These are phyloP conservation scores for Aspergillus sp. DNA, from an alignment of 2,329 filamentous ascomycete species.

Conservation along the genomic window DNA sequence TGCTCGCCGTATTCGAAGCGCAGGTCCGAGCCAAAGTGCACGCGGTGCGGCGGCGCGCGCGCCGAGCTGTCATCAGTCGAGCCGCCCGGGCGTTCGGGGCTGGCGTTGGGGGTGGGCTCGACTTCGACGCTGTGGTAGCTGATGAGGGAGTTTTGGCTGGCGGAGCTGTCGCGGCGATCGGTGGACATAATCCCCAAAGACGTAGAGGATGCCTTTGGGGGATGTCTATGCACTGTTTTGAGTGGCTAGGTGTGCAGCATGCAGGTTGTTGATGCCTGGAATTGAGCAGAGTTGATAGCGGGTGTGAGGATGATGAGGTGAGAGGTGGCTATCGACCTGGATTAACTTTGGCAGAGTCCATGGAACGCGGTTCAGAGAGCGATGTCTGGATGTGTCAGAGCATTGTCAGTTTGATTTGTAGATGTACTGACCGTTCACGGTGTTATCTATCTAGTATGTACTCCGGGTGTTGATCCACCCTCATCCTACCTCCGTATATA, in stretches of 20 bases:
- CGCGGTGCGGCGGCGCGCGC: constrained; percentile 1
- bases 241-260: background rate
- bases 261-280: no score
- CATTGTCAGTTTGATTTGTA: no score
- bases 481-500: no score
- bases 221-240: background rate
- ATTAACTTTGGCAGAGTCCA: background rate
- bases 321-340: background rate
- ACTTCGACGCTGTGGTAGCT: constrained; percentile 9
- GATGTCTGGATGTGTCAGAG: no score
- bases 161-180: background rate
- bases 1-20: constrained; percentile 6
- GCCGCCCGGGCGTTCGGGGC: background rate
- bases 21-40: constrained; percentile 6
- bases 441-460: no score
- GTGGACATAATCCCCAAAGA: background rate
- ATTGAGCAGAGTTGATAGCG: background rate
- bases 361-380: background rate
- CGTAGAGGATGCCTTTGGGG: background rate
- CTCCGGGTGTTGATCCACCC: no score
- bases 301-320: background rate
- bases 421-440: no score
- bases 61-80: background rate
- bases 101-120: background rate
- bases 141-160: constrained; percentile 8